Conservation (phyloP, 1,139 yeast species). For the Scheffersomyces parashehatae region DNA sequence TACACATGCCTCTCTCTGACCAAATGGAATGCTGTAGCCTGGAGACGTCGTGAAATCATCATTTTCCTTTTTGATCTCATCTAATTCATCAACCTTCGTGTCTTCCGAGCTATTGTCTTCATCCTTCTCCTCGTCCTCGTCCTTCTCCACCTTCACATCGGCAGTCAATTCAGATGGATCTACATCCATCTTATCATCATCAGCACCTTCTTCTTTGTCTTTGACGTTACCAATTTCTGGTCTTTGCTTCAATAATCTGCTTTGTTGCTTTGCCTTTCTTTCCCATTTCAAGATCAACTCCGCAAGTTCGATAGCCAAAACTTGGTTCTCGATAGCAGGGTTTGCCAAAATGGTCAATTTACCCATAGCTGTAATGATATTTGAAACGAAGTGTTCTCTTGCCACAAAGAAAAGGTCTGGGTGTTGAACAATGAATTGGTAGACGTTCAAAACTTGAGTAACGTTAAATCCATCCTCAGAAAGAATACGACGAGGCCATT, state of each 20-base stretch:
- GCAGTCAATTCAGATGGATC: constrained; percentile 15
- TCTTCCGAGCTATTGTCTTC: constrained; percentile 14
- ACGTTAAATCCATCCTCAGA: constrained; percentile 87
- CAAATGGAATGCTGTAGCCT: constrained; percentile 65
- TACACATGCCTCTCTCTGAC: constrained; percentile 88
- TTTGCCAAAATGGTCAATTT: constrained; percentile 81
- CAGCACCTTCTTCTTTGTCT: constrained; percentile 8
- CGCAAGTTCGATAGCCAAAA: constrained; percentile 84
- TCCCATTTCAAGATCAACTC: constrained; percentile 90
- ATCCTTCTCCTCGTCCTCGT: constrained; percentile 13
- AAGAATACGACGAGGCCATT: constrained; percentile 91
- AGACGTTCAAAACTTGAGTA: constrained; percentile 82
- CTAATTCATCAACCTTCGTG: not conserved
- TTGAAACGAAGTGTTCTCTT: constrained; percentile 85
- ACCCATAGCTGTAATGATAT: constrained; percentile 93
- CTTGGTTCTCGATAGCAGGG: constrained; percentile 80
- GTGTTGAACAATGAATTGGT: constrained; percentile 86
- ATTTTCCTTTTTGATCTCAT: constrained; percentile 6
- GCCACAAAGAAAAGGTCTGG: constrained; percentile 82
- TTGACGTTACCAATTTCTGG: constrained; percentile 1
- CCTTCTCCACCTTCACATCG: constrained; percentile 17
- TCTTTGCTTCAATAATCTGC: not conserved
- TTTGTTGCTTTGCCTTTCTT: constrained; percentile 35
- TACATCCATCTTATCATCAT: constrained; percentile 8
- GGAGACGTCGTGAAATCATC: constrained; percentile 43